Base-by-base conservation (phyloP, 805 yeast genomes). In the Tetrapisispora nanseiensis region DNA sequence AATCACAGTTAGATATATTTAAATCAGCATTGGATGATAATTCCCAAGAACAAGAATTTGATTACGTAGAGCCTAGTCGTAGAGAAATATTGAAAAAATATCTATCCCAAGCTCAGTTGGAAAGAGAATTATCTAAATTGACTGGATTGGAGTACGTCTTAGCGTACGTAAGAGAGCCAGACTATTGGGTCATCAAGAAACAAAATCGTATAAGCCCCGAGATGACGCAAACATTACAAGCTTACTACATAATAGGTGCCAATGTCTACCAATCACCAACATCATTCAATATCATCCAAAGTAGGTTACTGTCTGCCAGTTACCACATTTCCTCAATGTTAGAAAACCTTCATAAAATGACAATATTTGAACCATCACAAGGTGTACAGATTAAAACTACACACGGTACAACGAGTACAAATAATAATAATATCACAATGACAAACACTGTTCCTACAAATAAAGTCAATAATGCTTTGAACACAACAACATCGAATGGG, bases 221-320 rank as follows among this genome's bases (percentile, higher is more conserved):
- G 19, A 72, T 73, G 2, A 33, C 43, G 4, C 62, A 69, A 20
- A 69, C 80, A 0, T 53, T 85, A 10, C 78, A 85, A 23, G 94
- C 86, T 49, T 90, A 84, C 63, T 90, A 85, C 60, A 81, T 90
- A 37, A 78, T 87, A 32, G 95, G 96, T 4, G 94, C 95, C 16
- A 87, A 86, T 55, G 82, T 92, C 2, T 92, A 87, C 63, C 90
- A 85, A 77, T 82, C 96, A 0, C 97, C 97, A 0, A 67, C 76
- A 15, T 71, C 85, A 1, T 78, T 79, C 54, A 79, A 83, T 30
- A 73, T 89, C 2, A 67, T 90, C 6, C 75, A 84, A 16, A 79
- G 89, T 28, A 66, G 97, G 46, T 61, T 86, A 27, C 63, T 80
- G 49, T 70, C 80, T 33, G 67, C 79, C 2, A 63, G 42, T 39